A percentile compares a stretch with the other conserved stretches of the same genome.
phyloP scores from a whole-genome alignment of 106 monocot genomes.

The Triglochin maritima region DNA sequence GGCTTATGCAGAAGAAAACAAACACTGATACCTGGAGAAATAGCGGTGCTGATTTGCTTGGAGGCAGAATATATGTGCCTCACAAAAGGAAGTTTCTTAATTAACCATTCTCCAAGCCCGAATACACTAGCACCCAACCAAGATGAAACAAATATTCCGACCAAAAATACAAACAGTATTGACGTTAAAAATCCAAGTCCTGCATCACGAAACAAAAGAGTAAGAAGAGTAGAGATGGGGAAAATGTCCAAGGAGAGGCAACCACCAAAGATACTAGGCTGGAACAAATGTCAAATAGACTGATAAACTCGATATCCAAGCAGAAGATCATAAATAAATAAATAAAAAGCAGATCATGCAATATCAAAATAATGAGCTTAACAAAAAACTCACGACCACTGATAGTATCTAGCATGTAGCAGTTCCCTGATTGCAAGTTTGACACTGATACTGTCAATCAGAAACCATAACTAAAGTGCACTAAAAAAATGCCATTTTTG shows the following conservation, averaged over 20 bases:
- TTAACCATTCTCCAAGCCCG: conserved; percentile 92
- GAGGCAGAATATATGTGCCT: conserved; percentile 95
- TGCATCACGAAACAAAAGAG: conserved; percentile 16
- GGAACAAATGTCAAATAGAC: too few relatives aligned
- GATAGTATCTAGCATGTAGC: too few relatives aligned
- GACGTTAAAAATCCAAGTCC: conserved; percentile 96
- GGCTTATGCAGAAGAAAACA: too few relatives aligned
- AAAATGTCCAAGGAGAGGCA: background rate
- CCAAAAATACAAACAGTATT: conserved; percentile 72
- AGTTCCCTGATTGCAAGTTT: too few relatives aligned
- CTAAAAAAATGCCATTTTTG: too few relatives aligned
- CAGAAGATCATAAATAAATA: too few relatives aligned
- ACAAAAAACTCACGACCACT: too few relatives aligned
- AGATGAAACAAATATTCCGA: conserved; percentile 95
- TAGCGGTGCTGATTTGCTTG: conserved; percentile 95
- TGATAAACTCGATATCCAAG: too few relatives aligned
- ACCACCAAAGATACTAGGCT: background rate
- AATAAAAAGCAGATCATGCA: too few relatives aligned
- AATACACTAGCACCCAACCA: conserved; percentile 87
- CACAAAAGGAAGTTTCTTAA: conserved; percentile 82
- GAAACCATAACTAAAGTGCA: too few relatives aligned
- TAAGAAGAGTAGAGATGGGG: background rate
- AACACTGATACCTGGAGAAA: conserved; percentile 70
- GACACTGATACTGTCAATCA: too few relatives aligned
- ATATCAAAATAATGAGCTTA: too few relatives aligned